A percentile compares a stretch with the other conserved stretches of the same genome.
phyloP scores from a whole-genome alignment of 257 asterid species.

The Haberlea rhodopensis region DNA sequence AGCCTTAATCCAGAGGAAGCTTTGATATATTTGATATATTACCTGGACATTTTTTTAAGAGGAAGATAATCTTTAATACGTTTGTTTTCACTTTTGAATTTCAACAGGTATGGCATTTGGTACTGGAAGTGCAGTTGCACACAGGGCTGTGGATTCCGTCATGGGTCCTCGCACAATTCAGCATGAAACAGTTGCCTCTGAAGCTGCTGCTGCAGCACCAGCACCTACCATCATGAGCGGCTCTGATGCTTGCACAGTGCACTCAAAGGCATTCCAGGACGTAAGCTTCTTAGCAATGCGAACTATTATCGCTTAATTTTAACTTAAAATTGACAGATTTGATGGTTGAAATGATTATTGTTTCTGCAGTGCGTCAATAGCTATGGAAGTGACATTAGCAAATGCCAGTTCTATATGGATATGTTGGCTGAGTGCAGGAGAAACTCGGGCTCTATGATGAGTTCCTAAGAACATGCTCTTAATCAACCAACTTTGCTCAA shows the following conservation, averaged over 20 bases:
- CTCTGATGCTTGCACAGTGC: slow-evolving; percentile 63
- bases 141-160: slow-evolving; percentile 80
- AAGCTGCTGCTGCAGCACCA: slow-evolving; percentile 48
- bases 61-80: not conserved
- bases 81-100: not conserved
- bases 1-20: not conserved
- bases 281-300: slow-evolving; percentile 36
- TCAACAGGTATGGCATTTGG: slow-evolving; percentile 81
- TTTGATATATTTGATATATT: not conserved
- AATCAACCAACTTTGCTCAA: no score
- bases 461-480: slow-evolving; percentile 15
- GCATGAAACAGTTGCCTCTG: slow-evolving; percentile 70
- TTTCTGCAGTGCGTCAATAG: slow-evolving; percentile 64
- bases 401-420: slow-evolving; percentile 88
- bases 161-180: slow-evolving; percentile 87
- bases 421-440: slow-evolving; percentile 75
- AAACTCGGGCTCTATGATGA: slow-evolving; percentile 57
- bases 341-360: slow-evolving; percentile 23
- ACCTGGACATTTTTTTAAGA: not conserved
- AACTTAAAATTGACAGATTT: slow-evolving; percentile 17
- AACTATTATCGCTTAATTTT: no score
- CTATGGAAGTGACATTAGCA: slow-evolving; percentile 67
- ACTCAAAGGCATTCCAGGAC: slow-evolving; percentile 81
- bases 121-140: slow-evolving; percentile 88
- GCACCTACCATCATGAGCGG: slow-evolving; percentile 46